Evolutionary conservation across 2,329 filamentous ascomycete genomes (phyloP), one percentile per base, ranked within the genome.

Genomic region (Epichloe gansuensis): DNA sequence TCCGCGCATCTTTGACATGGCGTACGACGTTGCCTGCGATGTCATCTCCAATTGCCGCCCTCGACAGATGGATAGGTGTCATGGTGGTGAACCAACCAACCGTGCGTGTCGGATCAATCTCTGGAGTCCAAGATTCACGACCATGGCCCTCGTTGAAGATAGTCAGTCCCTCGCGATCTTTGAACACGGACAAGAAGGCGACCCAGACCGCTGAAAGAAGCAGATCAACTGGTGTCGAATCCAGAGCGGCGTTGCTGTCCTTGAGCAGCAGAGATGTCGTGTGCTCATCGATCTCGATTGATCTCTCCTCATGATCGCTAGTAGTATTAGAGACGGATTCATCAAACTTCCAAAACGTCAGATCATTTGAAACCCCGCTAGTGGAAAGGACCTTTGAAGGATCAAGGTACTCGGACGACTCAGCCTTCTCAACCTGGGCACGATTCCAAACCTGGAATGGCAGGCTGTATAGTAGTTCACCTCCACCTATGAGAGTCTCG

Each of bases 21-120:
- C 50, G 23, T 11, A 28, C 28, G 23, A 46, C 23, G 34, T 47
- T 31, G 23, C 6, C 9, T 34, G 5, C 50, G 44, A 23, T 23
- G 23, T 23, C 23, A 4, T 23, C 23, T 23, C 23, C 23, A 23
- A 23, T 23, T 23, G 23, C 23, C 23, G 23, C 23, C 23, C 23
- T 23, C 23, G 46, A 39, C 8, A 56, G 21, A 2, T 52, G 50
- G 4, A 66, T 52, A 1, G 68, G 67, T 21, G 56, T 61, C 15
- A 70, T 57, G 2, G 64, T 65, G 1, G 68, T 69, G 53, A 70
- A 70, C 68, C 68, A 70, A 9, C 68, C 69, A 2, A 70, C 65
- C 0, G 67, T 70, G 12, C 60, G 49, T 3, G 65, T 62, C 1
- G 66, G 50, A 51, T 70, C 64, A 12, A 67, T 54, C 3, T 41